Evolutionary conservation across 768 basidiomycete genomes (phyloP).

Genomic region (Mycena venus): DNA sequence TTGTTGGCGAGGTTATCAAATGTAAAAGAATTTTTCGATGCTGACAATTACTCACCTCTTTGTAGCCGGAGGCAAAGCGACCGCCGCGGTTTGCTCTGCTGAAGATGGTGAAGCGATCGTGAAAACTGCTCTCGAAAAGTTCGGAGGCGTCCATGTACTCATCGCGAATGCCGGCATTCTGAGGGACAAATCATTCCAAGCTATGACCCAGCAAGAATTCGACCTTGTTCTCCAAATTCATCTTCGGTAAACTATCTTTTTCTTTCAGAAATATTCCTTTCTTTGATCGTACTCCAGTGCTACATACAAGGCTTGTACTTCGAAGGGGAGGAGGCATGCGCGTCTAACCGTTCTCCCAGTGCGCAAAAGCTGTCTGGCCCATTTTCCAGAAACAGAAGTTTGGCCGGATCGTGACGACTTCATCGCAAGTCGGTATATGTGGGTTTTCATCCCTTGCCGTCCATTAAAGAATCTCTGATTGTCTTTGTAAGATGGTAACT

Average conservation of each 20-base stretch:
- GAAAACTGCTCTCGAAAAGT: conserved; percentile 87
- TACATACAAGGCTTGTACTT: conserved; percentile 82
- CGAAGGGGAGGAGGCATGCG: background rate
- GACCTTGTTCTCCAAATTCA: conserved; percentile 92
- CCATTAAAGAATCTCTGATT: background rate
- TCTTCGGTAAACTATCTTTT: conserved; percentile 62
- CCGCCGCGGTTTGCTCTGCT: conserved; percentile 85
- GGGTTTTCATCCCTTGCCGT: conserved; percentile 45
- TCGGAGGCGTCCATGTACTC: conserved; percentile 89
- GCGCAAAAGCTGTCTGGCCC: conserved; percentile 96
- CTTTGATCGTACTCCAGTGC: conserved; percentile 58
- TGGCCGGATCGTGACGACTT: conserved; percentile 95
- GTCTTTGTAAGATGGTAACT: conserved; percentile 81
- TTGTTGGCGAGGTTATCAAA: conserved; percentile 89
- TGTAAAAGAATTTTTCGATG: conserved; percentile 56
- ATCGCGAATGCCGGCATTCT: conserved; percentile 95
- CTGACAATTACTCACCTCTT: background rate
- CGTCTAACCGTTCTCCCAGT: conserved; percentile 58
- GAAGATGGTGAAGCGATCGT: conserved; percentile 94
- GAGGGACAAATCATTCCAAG: conserved; percentile 91
- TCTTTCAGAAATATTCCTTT: background rate
- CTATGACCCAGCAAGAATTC: conserved; percentile 95
- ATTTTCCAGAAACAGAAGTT: conserved; percentile 97
- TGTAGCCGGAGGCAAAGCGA: conserved; percentile 90
- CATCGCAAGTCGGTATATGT: conserved; percentile 94